Conservation (phyloP, 768 basidiomycete genomes). For the Boletus sp. region DNA sequence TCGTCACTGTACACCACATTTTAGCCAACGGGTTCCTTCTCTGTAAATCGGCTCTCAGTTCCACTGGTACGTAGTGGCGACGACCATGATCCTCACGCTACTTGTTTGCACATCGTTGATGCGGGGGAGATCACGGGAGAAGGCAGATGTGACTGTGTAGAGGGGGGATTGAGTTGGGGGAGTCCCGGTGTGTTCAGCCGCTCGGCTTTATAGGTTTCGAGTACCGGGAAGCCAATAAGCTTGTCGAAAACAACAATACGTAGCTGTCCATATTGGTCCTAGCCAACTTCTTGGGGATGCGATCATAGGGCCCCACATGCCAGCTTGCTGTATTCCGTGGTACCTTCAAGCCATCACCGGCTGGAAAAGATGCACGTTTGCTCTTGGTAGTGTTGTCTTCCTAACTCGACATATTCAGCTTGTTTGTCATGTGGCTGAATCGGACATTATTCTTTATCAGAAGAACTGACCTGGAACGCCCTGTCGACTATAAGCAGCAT, state of each 20-base stretch:
- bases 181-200: background rate
- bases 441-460: constrained; percentile 27
- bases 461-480: constrained; percentile 18
- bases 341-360: constrained; percentile 17
- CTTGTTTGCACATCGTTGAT: constrained; percentile 62
- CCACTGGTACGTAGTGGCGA: background rate
- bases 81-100: constrained; percentile 56
- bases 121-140: background rate
- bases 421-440: constrained; percentile 32
- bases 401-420: constrained; percentile 13
- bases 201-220: constrained; percentile 30
- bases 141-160: constrained; percentile 2
- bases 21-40: constrained; percentile 73
- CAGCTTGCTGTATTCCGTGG: constrained; percentile 26
- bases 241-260: constrained; percentile 31
- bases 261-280: constrained; percentile 26
- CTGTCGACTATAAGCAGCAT: constrained; percentile 24
- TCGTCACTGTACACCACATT: constrained; percentile 55
- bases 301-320: constrained; percentile 28
- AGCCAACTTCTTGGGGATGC: constrained; percentile 20
- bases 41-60: constrained; percentile 34
- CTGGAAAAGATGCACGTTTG: constrained; percentile 18
- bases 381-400: constrained; percentile 6
- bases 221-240: constrained; percentile 21
- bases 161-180: constrained; percentile 17